These are phyloP conservation scores for Fusarium sacchari DNA, from an alignment of 2,329 filamentous ascomycete species.

Conservation along the genomic window DNA sequence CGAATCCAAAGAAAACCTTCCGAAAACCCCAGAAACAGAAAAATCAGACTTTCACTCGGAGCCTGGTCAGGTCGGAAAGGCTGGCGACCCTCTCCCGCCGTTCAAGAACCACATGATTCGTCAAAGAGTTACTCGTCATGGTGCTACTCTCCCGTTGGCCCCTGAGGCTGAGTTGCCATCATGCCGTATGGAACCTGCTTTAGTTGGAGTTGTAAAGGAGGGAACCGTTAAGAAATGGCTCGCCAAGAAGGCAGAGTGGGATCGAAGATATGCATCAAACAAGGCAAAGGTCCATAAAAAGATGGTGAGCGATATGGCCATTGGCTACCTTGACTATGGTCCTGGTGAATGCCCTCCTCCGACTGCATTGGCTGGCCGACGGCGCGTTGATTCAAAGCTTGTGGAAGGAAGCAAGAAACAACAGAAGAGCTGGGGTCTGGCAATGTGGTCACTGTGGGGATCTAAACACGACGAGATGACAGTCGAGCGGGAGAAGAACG, in stretches of 20 bases:
- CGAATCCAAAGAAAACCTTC: slow-evolving; percentile 34
- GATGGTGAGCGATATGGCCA: slow-evolving; percentile 76
- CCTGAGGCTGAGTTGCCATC: slow-evolving; percentile 71
- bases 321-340: slow-evolving; percentile 76
- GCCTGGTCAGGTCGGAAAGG: slow-evolving; percentile 74
- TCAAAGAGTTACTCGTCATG: slow-evolving; percentile 83
- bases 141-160: slow-evolving; percentile 75
- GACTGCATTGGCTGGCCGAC: slow-evolving; percentile 80
- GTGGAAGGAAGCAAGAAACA: slow-evolving; percentile 60
- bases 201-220: slow-evolving; percentile 83
- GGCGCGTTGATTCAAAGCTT: slow-evolving; percentile 58
- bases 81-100: slow-evolving; percentile 81
- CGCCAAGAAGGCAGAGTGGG: slow-evolving; percentile 75
- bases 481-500: slow-evolving; percentile 67
- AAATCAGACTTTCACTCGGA: slow-evolving; percentile 31
- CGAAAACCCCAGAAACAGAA: slow-evolving; percentile 34
- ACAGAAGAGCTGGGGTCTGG: slow-evolving; percentile 77
- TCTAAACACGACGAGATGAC: slow-evolving; percentile 87
- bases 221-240: slow-evolving; percentile 87
- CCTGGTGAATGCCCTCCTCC: slow-evolving; percentile 82
- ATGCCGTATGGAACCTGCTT: slow-evolving; percentile 69
- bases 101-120: slow-evolving; percentile 93
- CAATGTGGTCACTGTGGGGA: slow-evolving; percentile 88
- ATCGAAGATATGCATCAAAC: slow-evolving; percentile 74
- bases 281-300: slow-evolving; percentile 78